These are phyloP conservation scores for Hypoxylon intermedium DNA, from an alignment of 495 filamentous ascomycete species.

Conservation along the genomic window DNA sequence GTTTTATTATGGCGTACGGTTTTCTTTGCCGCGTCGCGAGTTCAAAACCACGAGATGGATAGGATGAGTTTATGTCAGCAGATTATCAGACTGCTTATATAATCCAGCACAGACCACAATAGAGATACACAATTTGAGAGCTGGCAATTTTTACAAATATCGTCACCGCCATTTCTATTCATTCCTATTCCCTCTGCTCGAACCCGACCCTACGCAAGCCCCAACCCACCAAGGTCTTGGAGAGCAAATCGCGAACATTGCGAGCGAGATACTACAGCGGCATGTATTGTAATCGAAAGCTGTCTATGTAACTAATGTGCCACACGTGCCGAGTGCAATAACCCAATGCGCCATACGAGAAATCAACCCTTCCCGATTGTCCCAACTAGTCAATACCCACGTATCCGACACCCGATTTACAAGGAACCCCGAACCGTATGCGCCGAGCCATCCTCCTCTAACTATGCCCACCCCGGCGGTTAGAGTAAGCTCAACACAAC, in stretches of 20 bases:
- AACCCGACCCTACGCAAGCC: too few species aligned
- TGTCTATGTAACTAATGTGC: conserved; percentile 18
- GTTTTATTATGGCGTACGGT: neutral
- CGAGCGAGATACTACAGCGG: neutral
- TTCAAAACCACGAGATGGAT: too few species aligned
- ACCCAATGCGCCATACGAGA: conserved; percentile 7
- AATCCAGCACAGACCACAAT: conserved; percentile 24
- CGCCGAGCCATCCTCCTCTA: conserved; percentile 40
- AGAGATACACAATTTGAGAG: conserved; percentile 16
- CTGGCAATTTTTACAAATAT: conserved; percentile 16
- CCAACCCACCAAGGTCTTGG: neutral
- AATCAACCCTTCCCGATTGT: conserved; percentile 6
- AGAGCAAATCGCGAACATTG: neutral
- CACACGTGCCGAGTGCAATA: conserved; percentile 11
- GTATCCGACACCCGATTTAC: conserved; percentile 5
- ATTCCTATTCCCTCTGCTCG: conserved; percentile 1
- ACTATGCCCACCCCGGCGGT: conserved; percentile 16
- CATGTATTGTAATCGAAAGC: conserved; percentile 15
- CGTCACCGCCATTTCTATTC: conserved; percentile 1
- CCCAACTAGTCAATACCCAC: conserved; percentile 7
- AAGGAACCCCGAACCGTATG: conserved; percentile 14
- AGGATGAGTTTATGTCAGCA: too few species aligned
- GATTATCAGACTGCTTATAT: conserved; percentile 1
- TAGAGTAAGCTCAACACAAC: conserved; percentile 37
- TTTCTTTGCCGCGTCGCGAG: too few species aligned